A percentile compares a stretch with the other conserved stretches of the same genome.
These are phyloP conservation scores for Nepenthes gracilis DNA, from an alignment of 148 eudicot species.

Conservation along the genomic window DNA sequence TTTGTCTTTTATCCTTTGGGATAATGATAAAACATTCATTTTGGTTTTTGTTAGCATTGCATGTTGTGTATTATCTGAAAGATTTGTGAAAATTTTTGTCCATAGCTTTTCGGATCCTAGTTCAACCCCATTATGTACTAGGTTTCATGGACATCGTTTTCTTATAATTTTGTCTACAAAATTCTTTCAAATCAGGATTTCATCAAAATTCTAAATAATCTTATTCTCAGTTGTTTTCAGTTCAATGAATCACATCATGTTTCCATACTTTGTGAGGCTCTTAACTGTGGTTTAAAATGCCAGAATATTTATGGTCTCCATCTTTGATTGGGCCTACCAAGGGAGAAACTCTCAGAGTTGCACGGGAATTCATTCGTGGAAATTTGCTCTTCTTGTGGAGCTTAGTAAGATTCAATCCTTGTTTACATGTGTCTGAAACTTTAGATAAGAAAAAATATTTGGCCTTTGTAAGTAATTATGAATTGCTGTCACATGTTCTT, in stretches of 20 bases:
- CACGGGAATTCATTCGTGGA: slow-evolving; percentile 97
- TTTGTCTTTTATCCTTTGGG: too few species aligned
- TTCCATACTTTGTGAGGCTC: not conserved
- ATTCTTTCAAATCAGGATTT: too few species aligned
- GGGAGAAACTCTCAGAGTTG: slow-evolving; percentile 84
- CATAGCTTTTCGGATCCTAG: too few species aligned
- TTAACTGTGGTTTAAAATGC: slow-evolving; percentile 11
- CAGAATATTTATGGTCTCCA: slow-evolving; percentile 97
- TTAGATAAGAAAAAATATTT: too few species aligned
- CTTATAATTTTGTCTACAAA: too few species aligned
- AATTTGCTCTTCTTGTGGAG: slow-evolving; percentile 72
- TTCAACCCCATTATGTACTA: too few species aligned
- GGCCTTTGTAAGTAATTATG: not conserved
- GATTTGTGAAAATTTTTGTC: too few species aligned
- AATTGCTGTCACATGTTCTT: not conserved
- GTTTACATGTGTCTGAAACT: slow-evolving; percentile 4
- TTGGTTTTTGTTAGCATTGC: too few species aligned
- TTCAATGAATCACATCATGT: not conserved
- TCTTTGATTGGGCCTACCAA: slow-evolving; percentile 82
- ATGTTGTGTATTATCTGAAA: too few species aligned
- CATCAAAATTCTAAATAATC: too few species aligned
- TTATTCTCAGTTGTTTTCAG: slow-evolving; percentile 8
- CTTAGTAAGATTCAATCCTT: slow-evolving; percentile 52
- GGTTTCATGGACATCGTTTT: too few species aligned
- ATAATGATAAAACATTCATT: too few species aligned